Conservation (phyloP, 352 stramenopile genomes). For the Chrysophaeum taylorii region DNA sequence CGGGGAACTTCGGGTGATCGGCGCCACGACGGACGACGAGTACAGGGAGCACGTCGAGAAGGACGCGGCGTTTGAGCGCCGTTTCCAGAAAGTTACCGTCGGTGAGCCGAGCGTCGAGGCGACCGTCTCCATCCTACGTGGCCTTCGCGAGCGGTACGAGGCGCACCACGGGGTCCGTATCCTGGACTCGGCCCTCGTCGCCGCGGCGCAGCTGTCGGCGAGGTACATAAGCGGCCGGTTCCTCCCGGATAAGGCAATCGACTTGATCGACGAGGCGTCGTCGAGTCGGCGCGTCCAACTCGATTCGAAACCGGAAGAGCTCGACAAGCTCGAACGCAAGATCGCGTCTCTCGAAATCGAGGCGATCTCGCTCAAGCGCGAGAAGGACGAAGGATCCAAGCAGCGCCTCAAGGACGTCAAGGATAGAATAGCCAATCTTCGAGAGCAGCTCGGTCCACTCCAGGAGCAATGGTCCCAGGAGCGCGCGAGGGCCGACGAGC, state of each 20-base stretch:
- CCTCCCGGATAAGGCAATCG: conserved; percentile 85
- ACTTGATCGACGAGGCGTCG: conserved; percentile 84
- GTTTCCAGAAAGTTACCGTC: conserved; percentile 92
- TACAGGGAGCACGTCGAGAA: conserved; percentile 97
- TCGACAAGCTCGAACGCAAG: conserved; percentile 84
- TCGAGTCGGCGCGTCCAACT: conserved; percentile 71
- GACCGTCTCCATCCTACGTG: conserved; percentile 88
- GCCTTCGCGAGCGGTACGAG: conserved; percentile 90
- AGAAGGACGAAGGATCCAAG: conserved; percentile 86
- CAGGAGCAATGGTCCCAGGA: conserved; percentile 76
- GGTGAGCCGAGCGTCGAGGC: conserved; percentile 82
- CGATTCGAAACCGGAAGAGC: conserved; percentile 84
- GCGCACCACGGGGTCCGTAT: conserved; percentile 90
- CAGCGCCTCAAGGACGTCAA: conserved; percentile 72
- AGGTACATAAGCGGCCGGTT: conserved; percentile 80
- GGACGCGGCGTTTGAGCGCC: conserved; percentile 89
- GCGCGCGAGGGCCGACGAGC: conserved; percentile 76
- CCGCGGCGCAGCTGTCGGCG: conserved; percentile 81
- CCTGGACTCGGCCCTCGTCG: conserved; percentile 75
- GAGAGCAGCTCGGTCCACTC: conserved; percentile 72
- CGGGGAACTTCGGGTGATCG: conserved; percentile 89
- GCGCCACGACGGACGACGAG: conserved; percentile 92
- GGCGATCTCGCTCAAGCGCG: conserved; percentile 72
- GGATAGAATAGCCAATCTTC: conserved; percentile 73
- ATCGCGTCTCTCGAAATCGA: conserved; percentile 91